A percentile compares a stretch with the other conserved stretches of the same genome.
Evolutionary conservation across 306 rosid genomes (phyloP).

Genomic region (Cyclanthera cordifolia): DNA sequence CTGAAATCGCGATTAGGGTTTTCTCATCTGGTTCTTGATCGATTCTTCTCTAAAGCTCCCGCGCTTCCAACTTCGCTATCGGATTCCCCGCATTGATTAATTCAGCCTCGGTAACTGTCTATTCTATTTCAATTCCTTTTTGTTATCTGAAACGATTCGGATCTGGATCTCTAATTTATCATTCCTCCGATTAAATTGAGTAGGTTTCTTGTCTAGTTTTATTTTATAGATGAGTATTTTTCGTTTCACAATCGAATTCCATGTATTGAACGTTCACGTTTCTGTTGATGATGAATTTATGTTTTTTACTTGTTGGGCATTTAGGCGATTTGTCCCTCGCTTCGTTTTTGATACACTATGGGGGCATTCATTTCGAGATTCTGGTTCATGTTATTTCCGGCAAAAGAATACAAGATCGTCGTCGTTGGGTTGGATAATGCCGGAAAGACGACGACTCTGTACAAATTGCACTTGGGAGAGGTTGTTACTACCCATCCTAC

Average conservation of each 20-base stretch:
- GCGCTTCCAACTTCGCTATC: neutral
- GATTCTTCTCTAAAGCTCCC: neutral
- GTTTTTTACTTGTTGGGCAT: conserved; percentile 6
- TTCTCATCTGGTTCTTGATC: conserved; percentile 1
- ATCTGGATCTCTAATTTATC: conserved; percentile 10
- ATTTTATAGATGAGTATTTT: neutral
- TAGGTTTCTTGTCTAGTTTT: neutral
- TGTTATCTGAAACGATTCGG: neutral
- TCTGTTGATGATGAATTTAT: neutral
- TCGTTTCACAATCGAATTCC: neutral
- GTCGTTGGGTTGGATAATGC: conserved; percentile 96
- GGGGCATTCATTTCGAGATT: conserved; percentile 68
- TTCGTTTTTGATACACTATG: conserved; percentile 27
- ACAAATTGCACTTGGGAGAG: conserved; percentile 92
- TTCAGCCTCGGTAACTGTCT: neutral
- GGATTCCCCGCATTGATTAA: neutral
- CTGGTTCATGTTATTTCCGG: conserved; percentile 94
- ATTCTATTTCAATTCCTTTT: neutral
- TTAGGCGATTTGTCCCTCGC: conserved; percentile 16
- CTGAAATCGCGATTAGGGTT: conserved; percentile 13
- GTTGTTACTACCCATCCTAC: conserved; percentile 96
- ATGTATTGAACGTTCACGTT: neutral
- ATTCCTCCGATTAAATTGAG: neutral
- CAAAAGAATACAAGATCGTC: conserved; percentile 82
- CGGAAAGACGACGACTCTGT: conserved; percentile 92